phyloP scores from a whole-genome alignment of 768 basidiomycete genomes.

The Trametes sanguinea region DNA sequence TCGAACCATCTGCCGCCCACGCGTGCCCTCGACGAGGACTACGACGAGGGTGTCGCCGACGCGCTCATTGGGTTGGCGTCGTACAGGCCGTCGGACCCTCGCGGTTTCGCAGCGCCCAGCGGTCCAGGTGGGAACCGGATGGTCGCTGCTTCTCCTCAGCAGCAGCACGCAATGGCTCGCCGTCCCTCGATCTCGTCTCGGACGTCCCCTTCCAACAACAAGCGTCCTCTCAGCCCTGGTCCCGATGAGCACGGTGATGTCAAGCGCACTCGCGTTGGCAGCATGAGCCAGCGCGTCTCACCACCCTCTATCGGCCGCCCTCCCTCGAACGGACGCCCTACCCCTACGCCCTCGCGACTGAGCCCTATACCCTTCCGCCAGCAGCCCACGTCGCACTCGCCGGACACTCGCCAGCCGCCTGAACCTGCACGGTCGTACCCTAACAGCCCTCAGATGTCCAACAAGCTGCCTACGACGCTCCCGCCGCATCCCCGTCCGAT shows the following conservation, averaged over 20 bases:
- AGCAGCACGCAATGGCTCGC: conserved; percentile 23
- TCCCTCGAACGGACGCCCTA: conserved; percentile 45
- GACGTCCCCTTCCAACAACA: conserved; percentile 62
- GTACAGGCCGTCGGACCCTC: conserved; percentile 29
- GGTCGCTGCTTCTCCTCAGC: conserved; percentile 17
- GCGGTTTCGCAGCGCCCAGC: conserved; percentile 21
- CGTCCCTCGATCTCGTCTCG: conserved; percentile 59
- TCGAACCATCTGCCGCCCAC: conserved; percentile 60
- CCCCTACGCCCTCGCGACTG: conserved; percentile 58
- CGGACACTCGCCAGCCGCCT: conserved; percentile 54
- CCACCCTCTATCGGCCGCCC: conserved; percentile 55
- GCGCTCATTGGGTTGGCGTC: conserved; percentile 68
- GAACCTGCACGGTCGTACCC: conserved; percentile 40
- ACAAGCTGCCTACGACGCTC: conserved; percentile 52
- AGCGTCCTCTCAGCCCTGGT: conserved; percentile 70
- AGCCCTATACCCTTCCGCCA: conserved; percentile 76
- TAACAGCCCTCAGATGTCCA: conserved; percentile 44
- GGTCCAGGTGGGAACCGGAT: conserved; percentile 9
- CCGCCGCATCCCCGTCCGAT: conserved; percentile 78
- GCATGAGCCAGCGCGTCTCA: conserved; percentile 41
- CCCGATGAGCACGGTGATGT: conserved; percentile 57
- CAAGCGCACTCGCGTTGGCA: conserved; percentile 68
- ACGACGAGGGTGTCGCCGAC: conserved; percentile 91
- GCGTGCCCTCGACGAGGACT: conserved; percentile 85
- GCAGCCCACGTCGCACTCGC: conserved; percentile 68